Evolutionary conservation across 148 eudicot genomes (phyloP).

Genomic region (Rhododendron mucronatum): DNA sequence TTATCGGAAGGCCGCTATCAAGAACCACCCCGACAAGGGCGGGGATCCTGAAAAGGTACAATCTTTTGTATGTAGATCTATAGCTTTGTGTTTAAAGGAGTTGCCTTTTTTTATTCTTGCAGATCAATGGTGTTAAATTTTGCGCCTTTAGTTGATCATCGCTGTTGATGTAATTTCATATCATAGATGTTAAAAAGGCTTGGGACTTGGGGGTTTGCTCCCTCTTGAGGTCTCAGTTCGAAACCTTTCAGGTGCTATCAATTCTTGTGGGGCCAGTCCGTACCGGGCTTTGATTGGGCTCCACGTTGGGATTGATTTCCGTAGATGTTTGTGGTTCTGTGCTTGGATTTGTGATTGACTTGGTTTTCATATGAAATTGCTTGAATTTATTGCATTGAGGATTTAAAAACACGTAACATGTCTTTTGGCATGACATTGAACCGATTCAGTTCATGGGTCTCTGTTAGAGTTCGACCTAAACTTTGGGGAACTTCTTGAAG

Average conservation of each 20-base stretch:
- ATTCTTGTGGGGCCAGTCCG: neutral
- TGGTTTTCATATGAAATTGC: neutral
- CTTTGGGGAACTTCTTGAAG: neutral
- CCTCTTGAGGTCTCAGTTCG: neutral
- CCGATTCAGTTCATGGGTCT: neutral
- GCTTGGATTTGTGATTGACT: neutral
- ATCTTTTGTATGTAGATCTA: neutral
- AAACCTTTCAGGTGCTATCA: neutral
- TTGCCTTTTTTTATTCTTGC: neutral
- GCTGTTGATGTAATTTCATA: neutral
- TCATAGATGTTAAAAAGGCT: neutral
- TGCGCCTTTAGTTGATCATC: neutral
- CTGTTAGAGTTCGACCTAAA: neutral
- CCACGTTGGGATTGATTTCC: neutral
- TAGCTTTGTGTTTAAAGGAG: neutral
- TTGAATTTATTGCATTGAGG: neutral
- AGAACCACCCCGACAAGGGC: constrained; percentile 52
- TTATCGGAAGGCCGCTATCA: constrained; percentile 46
- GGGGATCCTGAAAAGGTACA: constrained; percentile 54
- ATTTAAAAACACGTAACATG: too few relatives aligned
- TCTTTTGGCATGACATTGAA: neutral
- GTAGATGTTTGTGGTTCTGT: neutral
- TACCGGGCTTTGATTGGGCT: neutral
- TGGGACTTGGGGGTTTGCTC: neutral
- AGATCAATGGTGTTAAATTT: neutral